Base-by-base conservation (phyloP, 345 rosid species). In the Hibiscus mutabilis region DNA sequence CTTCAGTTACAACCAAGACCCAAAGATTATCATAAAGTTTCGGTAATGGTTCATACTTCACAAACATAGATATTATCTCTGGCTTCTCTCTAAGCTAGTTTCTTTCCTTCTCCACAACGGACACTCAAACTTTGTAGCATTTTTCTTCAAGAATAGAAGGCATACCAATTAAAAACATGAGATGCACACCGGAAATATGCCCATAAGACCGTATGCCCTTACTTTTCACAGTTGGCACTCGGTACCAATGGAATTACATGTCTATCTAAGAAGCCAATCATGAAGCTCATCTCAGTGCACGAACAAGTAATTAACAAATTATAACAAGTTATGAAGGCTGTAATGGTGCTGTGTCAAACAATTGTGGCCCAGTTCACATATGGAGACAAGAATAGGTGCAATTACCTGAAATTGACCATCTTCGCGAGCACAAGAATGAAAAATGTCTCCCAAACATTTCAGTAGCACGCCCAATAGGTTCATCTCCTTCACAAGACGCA, bases 401-500 rank as follows among this genome's bases (percentile, higher is more conserved):
- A 24, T 57, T 57, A 57, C 60, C 60, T 11, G 60, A 27, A 57
- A 57, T 22, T 22, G 31, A 29, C 31, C 60, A 57, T 57, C 60
- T 57, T 24, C 15, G 4, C 60, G 16, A 57, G 60, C 60, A 57
- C 60, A 57, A 57, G 60, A 57, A 57, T 22, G 29, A 57, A 57
- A 57, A 57, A 57, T 57, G 31, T 57, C 60, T 57, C 31, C 60
- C 60, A 57, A 24, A 29, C 60, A 57, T 57, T 22, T 24, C 29
- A 57, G 60, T 57, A 57, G 31, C 60, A 57, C 11, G 60, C 60
- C 31, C 60, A 57, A 57, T 57, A 57, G 60, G 60, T 57, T 57
- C 60, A 22, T 57, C 31, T 57, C 60, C 60, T 57, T 57, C 60
- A 57, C 60, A 24, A 57, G 60, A 22, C 31, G 60, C 13, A 29